A percentile compares a stretch with the other conserved stretches of the same genome.
Conservation (phyloP, 495 filamentous ascomycete species). For the Hypomontagnella monticulosa region DNA sequence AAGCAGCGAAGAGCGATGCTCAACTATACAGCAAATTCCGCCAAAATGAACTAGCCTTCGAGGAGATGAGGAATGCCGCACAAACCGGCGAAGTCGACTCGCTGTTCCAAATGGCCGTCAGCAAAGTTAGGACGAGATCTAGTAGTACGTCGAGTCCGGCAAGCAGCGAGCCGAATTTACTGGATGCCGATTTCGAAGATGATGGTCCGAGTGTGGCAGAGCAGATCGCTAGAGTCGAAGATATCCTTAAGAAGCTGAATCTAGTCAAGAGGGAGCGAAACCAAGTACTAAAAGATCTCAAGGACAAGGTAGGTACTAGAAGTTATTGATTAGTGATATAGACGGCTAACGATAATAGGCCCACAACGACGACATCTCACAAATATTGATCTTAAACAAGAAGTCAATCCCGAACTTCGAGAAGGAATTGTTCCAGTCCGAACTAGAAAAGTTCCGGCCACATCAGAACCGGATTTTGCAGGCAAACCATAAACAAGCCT, state of each 20-base stretch:
- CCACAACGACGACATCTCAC: constrained; percentile 95
- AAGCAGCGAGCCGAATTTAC: constrained; percentile 73
- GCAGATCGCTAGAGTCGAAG: constrained; percentile 89
- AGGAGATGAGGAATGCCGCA: constrained; percentile 93
- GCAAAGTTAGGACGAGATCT: constrained; percentile 67
- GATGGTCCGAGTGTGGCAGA: constrained; percentile 81
- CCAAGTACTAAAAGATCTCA: constrained; percentile 94
- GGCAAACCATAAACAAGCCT: constrained; percentile 91
- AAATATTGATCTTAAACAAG: constrained; percentile 96
- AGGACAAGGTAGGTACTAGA: constrained; percentile 79
- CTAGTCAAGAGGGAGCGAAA: constrained; percentile 88
- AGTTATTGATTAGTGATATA: constrained; percentile 2
- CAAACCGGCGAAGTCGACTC: constrained; percentile 89
- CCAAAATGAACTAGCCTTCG: constrained; percentile 85
- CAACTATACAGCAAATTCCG: constrained; percentile 86
- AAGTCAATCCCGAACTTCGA: constrained; percentile 91
- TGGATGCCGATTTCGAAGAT: constrained; percentile 93
- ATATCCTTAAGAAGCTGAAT: constrained; percentile 89
- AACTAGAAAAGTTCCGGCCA: constrained; percentile 95
- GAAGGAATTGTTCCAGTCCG: constrained; percentile 86
- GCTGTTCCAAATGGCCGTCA: constrained; percentile 83
- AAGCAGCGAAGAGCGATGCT: constrained; percentile 86
- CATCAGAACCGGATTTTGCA: constrained; percentile 91
- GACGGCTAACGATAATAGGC: constrained; percentile 66
- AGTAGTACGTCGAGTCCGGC: constrained; percentile 67